phyloP scores from a whole-genome alignment of 495 filamentous ascomycete genomes.

The Venustampulla echinocandica region DNA sequence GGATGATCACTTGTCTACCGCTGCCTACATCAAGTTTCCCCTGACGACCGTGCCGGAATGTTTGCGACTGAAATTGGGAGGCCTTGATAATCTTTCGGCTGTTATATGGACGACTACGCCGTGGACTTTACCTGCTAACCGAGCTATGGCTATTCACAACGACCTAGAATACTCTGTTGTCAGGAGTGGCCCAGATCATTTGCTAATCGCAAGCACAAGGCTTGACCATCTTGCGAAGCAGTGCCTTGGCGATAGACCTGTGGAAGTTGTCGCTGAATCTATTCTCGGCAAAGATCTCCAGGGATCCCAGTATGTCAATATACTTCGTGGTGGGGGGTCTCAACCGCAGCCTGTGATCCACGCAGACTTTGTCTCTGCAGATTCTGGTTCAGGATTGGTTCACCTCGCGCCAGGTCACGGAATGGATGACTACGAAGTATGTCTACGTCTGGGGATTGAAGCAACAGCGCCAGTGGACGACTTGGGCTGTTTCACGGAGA shows the following conservation, averaged over 20 bases:
- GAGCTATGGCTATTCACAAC: constrained; percentile 69
- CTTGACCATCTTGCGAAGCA: constrained; percentile 43
- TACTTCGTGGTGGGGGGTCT: constrained; percentile 45
- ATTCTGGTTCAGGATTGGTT: constrained; percentile 85
- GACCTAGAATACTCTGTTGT: constrained; percentile 68
- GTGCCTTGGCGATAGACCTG: constrained; percentile 20
- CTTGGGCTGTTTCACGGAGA: constrained; percentile 65
- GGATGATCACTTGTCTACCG: constrained; percentile 68
- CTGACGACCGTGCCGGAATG: constrained; percentile 44
- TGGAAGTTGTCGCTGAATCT: constrained; percentile 41
- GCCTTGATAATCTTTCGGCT: constrained; percentile 46
- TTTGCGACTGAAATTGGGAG: constrained; percentile 29
- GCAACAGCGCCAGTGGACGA: constrained; percentile 76
- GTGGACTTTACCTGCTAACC: constrained; percentile 93
- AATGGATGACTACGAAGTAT: constrained; percentile 90
- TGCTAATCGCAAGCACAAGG: constrained; percentile 60
- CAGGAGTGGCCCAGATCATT: constrained; percentile 44
- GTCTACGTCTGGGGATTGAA: constrained; percentile 52
- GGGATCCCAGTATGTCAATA: constrained; percentile 56
- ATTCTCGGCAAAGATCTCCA: constrained; percentile 60
- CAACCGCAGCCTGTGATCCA: constrained; percentile 59
- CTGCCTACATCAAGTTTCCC: constrained; percentile 77
- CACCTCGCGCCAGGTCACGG: constrained; percentile 93
- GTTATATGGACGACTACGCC: constrained; percentile 97
- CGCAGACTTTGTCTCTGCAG: constrained; percentile 77